Percentiles rank a stretch among this genome's conserved stretches.
Conservation (phyloP, 331 rosid genomes). For the Ulmus americana region DNA sequence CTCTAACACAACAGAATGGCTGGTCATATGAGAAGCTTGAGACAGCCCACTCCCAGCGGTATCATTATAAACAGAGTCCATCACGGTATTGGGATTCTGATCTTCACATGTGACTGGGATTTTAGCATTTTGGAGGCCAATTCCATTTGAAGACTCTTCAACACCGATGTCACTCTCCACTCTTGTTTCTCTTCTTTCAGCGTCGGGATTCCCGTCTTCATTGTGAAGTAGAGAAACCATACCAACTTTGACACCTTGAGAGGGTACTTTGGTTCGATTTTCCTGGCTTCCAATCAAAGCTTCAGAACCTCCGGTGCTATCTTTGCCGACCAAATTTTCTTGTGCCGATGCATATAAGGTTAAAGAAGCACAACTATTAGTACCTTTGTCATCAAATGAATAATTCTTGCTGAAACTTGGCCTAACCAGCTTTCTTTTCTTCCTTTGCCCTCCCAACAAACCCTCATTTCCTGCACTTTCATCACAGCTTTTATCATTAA, state of each 20-base stretch:
- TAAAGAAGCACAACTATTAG: conserved; percentile 20
- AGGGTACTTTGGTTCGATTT: neutral
- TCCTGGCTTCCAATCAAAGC: conserved; percentile 23
- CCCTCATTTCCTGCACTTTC: conserved; percentile 20
- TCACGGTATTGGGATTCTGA: conserved; percentile 9
- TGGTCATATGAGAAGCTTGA: neutral
- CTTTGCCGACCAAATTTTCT: conserved; percentile 18
- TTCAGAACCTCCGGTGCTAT: conserved; percentile 21
- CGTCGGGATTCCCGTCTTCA: conserved; percentile 18
- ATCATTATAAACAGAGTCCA: conserved; percentile 14
- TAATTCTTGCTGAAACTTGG: conserved; percentile 42
- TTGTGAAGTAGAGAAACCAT: conserved; percentile 2
- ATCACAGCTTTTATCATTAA: conserved; percentile 20
- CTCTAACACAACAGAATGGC: conserved; percentile 6
- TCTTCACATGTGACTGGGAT: conserved; percentile 21
- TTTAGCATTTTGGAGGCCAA: conserved; percentile 15
- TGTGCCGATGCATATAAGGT: conserved; percentile 14
- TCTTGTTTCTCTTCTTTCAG: conserved; percentile 18
- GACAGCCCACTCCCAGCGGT: neutral
- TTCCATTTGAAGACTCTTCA: conserved; percentile 25
- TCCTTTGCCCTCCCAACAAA: conserved; percentile 23
- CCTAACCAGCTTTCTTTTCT: conserved; percentile 66
- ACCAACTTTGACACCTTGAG: conserved; percentile 17
- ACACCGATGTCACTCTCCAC: conserved; percentile 15
- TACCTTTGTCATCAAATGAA: conserved; percentile 24